phyloP scores from a whole-genome alignment of 495 filamentous ascomycete species.

The Podospora tetraspora region DNA sequence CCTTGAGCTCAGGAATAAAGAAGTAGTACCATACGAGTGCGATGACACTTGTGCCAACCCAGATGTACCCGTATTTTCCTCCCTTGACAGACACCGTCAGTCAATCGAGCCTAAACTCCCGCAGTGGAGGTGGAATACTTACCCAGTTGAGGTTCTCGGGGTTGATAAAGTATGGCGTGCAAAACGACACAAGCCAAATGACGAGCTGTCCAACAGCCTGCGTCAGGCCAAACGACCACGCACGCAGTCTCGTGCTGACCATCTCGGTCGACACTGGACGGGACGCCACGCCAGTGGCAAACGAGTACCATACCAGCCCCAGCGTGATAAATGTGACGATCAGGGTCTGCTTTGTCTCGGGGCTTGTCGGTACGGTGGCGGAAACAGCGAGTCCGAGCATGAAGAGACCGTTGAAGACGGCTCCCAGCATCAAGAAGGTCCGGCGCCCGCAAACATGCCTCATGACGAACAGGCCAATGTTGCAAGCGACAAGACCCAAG shows the following conservation, averaged over 20 bases:
- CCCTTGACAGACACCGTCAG: conserved; percentile 16
- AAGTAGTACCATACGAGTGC: conserved; percentile 49
- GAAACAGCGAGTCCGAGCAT: conserved; percentile 36
- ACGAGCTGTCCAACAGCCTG: background rate
- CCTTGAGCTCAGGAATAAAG: conserved; percentile 46
- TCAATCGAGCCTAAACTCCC: background rate
- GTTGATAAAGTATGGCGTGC: conserved; percentile 25
- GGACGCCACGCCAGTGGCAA: background rate
- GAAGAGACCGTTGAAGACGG: conserved; percentile 29
- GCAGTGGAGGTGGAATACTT: background rate
- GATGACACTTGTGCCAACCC: conserved; percentile 40
- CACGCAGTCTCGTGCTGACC: conserved; percentile 5
- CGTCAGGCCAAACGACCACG: background rate
- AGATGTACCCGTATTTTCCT: conserved; percentile 48
- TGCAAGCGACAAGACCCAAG: conserved; percentile 31
- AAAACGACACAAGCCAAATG: conserved; percentile 12
- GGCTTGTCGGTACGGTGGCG: conserved; percentile 14
- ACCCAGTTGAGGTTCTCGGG: conserved; percentile 42
- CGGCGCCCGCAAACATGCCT: conserved; percentile 34
- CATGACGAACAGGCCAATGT: conserved; percentile 37
- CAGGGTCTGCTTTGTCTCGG: background rate
- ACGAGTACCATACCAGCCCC: background rate
- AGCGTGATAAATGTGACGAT: background rate
- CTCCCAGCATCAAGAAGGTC: conserved; percentile 32
- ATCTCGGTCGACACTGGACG: conserved; percentile 10